These are phyloP conservation scores for Pseudogymnoascus sp. DNA, from an alignment of 2,329 filamentous ascomycete genomes.

Conservation along the genomic window DNA sequence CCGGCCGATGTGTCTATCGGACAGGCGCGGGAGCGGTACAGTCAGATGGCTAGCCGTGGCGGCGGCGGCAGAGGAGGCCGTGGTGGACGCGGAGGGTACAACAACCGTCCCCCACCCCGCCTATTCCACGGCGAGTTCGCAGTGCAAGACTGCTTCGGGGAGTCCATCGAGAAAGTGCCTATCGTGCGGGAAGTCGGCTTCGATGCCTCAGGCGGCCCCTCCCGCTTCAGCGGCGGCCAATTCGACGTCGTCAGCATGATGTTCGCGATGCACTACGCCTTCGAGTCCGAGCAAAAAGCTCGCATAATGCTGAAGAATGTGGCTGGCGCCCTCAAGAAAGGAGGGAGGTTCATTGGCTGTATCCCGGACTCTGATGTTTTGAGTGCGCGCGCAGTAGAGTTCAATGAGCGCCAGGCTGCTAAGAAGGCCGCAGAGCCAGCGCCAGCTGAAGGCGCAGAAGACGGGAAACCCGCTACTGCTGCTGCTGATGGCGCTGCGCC, in stretches of 20 bases:
- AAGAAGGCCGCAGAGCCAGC: conserved; percentile 25
- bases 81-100: conserved; percentile 38
- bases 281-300: conserved; percentile 85
- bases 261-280: conserved; percentile 99
- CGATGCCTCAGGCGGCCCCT: conserved; percentile 62
- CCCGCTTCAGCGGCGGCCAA: conserved; percentile 64
- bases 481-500: conserved; percentile 28
- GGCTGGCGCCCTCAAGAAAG: conserved; percentile 82
- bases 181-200: conserved; percentile 85
- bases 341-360: conserved; percentile 86
- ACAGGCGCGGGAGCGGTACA: conserved; percentile 80
- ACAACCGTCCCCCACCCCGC: conserved; percentile 42
- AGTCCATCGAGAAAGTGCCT: conserved; percentile 72
- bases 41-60: conserved; percentile 58
- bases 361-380: conserved; percentile 97
- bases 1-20: conserved; percentile 88
- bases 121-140: conserved; percentile 83
- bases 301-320: conserved; percentile 91
- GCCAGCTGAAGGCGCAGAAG: conserved; percentile 27
- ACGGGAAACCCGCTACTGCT: conserved; percentile 34
- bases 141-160: conserved; percentile 86
- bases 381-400: conserved; percentile 66
- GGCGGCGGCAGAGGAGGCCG: conserved; percentile 39
- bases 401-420: conserved; percentile 53
- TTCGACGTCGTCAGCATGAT: conserved; percentile 98